Conservation (phyloP, 805 yeast species). For the Starmera caribaea region DNA sequence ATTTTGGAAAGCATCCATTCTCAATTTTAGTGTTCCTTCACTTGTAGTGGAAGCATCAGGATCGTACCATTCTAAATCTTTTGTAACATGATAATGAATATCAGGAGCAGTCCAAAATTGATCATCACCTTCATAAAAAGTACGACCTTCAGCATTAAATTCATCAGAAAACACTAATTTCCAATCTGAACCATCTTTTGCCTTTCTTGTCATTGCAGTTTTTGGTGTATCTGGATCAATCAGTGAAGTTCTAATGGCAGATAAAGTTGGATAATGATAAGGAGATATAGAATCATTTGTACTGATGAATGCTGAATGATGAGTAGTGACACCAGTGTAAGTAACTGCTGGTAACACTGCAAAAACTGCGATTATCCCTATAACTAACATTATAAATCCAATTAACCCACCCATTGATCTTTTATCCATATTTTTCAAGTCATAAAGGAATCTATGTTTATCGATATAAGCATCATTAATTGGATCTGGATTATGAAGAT, state of each 20-base stretch:
- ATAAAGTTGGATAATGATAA: conserved; percentile 40
- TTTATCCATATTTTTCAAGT: conserved; percentile 56
- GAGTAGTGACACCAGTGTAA: conserved; percentile 55
- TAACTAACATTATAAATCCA: conserved; percentile 47
- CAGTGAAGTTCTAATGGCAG: conserved; percentile 41
- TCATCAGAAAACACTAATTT: conserved; percentile 81
- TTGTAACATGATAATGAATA: conserved; percentile 76
- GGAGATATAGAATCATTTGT: conserved; percentile 33
- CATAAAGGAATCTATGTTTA: conserved; percentile 53
- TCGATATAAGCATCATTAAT: conserved; percentile 83
- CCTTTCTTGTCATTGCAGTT: conserved; percentile 36
- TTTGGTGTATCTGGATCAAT: conserved; percentile 58
- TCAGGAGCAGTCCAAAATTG: conserved; percentile 86
- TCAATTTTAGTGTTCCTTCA: conserved; percentile 58
- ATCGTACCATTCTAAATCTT: conserved; percentile 89
- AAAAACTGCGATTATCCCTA: conserved; percentile 62
- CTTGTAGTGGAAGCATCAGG: conserved; percentile 82
- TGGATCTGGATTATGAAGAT: conserved; percentile 93
- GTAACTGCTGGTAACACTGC: conserved; percentile 78
- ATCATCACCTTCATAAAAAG: conserved; percentile 86
- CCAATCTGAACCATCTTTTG: conserved; percentile 61
- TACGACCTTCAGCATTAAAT: conserved; percentile 81
- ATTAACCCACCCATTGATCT: conserved; percentile 51
- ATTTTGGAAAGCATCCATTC: conserved; percentile 75
- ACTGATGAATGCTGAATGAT: conserved; percentile 5